Base-by-base conservation (phyloP, 805 yeast species). In the Candida orba region DNA sequence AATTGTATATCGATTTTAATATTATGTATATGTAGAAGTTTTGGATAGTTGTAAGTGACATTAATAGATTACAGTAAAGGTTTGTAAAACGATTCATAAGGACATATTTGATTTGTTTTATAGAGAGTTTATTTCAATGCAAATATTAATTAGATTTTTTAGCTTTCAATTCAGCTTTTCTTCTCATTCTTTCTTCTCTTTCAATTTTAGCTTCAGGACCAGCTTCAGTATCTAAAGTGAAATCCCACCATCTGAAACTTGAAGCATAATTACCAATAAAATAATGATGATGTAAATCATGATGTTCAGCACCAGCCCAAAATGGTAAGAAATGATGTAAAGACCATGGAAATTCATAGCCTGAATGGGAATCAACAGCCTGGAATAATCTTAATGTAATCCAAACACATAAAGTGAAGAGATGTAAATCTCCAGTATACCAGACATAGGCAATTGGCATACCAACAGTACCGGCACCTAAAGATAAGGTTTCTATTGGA, bases 221-320 rank as follows among this genome's bases (percentile, higher is more conserved):
- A 52, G 91, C 86, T 67, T 87, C 95, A n/a, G 99, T 90, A 63
- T 83, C 82, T 54, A 91, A 70, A 50, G 79, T 61, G 66, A 69
- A 84, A 68, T 91, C 99, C 95, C 95, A 89, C 87, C 95, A 86
- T 69, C 97, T 82, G 77, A 91, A 93, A 32, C 90, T 79, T 37
- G 95, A 84, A 25, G 97, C 93, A 64, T 88, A 91, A 67, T 90
- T 89, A 53, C 98, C 98, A 56, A 88, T 84, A 67, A 91, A 91
- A 69, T 84, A 89, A 64, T 86, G 95, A 65, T 91, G 99, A 63
- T 91, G 99, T 67, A 86, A 86, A 66, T 91, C 99, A 64, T 91
- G 98, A 67, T 91, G 98, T 59, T 86, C 96, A 20, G 97, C 96
- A 52, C 98, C 98, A 4, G 97, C 95, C 97, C 98, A 90, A 68